phyloP scores from a whole-genome alignment of 2,329 filamentous ascomycete species.

The Fusarium abutilonis region DNA sequence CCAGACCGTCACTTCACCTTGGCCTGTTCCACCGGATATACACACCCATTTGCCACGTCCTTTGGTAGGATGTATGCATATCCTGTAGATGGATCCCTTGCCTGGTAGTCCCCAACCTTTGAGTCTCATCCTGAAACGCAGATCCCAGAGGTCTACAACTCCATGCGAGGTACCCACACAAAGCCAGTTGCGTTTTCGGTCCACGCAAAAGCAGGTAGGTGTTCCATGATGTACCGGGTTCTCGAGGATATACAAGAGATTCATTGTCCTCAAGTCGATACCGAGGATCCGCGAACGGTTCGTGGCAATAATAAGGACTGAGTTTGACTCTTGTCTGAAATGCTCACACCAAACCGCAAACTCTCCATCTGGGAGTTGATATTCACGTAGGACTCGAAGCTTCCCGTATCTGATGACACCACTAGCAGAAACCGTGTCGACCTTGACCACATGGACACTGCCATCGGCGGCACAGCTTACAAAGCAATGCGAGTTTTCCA shows the following conservation, averaged over 20 bases:
- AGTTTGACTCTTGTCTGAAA: constrained; percentile 82
- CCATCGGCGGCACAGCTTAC: constrained; percentile 91
- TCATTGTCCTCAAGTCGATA: constrained; percentile 89
- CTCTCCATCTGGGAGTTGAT: constrained; percentile 78
- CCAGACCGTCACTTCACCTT: constrained; percentile 94
- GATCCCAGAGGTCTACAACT: constrained; percentile 92
- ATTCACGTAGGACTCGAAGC: constrained; percentile 78
- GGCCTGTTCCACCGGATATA: constrained; percentile 85
- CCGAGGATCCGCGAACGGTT: constrained; percentile 85
- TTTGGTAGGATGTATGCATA: constrained; percentile 81
- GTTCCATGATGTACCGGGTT: constrained; percentile 93
- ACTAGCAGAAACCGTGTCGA: constrained; percentile 63
- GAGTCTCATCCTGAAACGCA: constrained; percentile 89
- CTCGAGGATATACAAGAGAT: constrained; percentile 78
- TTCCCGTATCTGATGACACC: constrained; percentile 79
- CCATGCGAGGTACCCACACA: constrained; percentile 92
- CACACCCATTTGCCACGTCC: constrained; percentile 86
- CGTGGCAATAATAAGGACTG: constrained; percentile 86
- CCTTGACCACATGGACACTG: constrained; percentile 86
- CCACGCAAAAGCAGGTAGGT: constrained; percentile 90
- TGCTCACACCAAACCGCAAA: constrained; percentile 92
- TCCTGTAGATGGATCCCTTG: constrained; percentile 79
- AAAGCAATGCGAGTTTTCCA: constrained; percentile 94
- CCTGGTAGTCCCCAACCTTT: constrained; percentile 89
- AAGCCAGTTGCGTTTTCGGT: constrained; percentile 88